Evolutionary conservation across 768 basidiomycete genomes (phyloP).

Genomic region (Leucocoprinus birnbaumii): DNA sequence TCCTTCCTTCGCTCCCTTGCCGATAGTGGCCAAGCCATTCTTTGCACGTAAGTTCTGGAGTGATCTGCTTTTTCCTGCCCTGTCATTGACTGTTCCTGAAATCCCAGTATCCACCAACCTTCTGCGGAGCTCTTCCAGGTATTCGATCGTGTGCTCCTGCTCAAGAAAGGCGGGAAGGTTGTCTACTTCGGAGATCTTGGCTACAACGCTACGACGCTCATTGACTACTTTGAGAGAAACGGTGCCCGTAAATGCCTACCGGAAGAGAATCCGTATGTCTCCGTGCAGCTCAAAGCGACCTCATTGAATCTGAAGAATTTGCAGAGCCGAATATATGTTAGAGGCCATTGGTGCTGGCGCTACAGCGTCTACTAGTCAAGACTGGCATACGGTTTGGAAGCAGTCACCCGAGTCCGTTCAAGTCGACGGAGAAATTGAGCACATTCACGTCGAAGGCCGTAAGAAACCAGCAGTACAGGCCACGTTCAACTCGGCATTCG

Average conservation of each 20-base stretch:
- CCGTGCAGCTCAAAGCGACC: not conserved
- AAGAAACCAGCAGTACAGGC: constrained; percentile 34
- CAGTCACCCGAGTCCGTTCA: constrained; percentile 42
- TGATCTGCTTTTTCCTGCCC: constrained; percentile 7
- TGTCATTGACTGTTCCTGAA: not conserved
- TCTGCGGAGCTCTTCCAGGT: constrained; percentile 24
- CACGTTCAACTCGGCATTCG: constrained; percentile 41
- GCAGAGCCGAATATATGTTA: constrained; percentile 61
- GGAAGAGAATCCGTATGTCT: constrained; percentile 69
- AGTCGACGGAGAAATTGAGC: constrained; percentile 36
- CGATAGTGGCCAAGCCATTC: constrained; percentile 79
- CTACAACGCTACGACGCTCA: constrained; percentile 54
- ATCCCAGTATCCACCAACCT: constrained; percentile 37
- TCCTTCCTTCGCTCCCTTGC: constrained; percentile 75
- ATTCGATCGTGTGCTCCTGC: constrained; percentile 75
- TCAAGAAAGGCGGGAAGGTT: constrained; percentile 75
- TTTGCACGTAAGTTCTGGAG: constrained; percentile 86
- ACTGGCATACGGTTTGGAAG: constrained; percentile 63
- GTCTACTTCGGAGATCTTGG: constrained; percentile 78
- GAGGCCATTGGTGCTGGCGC: constrained; percentile 76
- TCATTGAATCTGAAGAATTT: not conserved
- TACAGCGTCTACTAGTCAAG: constrained; percentile 45
- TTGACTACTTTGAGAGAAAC: constrained; percentile 72
- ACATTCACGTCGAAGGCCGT: constrained; percentile 47
- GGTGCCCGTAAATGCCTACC: constrained; percentile 60